phyloP scores from a whole-genome alignment of 176 grass and related monocot species.

The Musa acuminata region DNA sequence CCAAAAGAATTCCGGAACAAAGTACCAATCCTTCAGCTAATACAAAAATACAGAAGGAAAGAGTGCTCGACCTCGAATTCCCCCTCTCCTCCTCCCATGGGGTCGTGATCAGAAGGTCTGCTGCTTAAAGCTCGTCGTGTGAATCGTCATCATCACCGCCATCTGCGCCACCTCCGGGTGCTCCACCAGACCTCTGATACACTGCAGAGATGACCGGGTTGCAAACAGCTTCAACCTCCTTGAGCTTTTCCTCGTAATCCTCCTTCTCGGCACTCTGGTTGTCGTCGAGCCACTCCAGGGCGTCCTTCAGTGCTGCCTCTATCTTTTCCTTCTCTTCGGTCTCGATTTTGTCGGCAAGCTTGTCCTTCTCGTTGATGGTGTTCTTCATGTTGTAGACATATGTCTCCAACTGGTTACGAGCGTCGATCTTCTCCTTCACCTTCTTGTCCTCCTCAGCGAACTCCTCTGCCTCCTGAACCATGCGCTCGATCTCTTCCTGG shows the following conservation, averaged over 20 bases:
- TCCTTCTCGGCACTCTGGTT: constrained; percentile 49
- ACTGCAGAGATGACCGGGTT: constrained; percentile 39
- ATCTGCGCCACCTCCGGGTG: constrained; percentile 25
- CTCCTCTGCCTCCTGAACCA: constrained; percentile 44
- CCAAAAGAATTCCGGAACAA: too few species aligned
- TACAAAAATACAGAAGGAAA: neutral
- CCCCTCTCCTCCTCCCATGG: too few species aligned
- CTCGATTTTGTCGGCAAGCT: constrained; percentile 43
- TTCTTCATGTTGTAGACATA: constrained; percentile 61
- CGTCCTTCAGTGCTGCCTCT: constrained; percentile 39
- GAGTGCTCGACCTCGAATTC: neutral
- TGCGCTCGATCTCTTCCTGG: constrained; percentile 45
- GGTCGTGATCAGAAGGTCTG: neutral
- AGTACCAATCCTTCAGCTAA: neutral
- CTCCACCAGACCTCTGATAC: constrained; percentile 44
- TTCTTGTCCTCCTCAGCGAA: constrained; percentile 45
- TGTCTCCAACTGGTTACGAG: constrained; percentile 41
- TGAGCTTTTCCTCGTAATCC: constrained; percentile 50
- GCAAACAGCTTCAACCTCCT: constrained; percentile 46
- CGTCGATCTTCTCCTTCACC: constrained; percentile 43
- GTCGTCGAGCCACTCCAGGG: constrained; percentile 47
- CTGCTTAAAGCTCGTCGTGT: constrained; percentile 34
- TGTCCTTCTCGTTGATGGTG: constrained; percentile 41
- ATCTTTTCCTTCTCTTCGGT: constrained; percentile 50
- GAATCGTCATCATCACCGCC: constrained; percentile 19